Conservation (phyloP, 768 basidiomycete genomes). For the Macrolepiota fuliginosa region DNA sequence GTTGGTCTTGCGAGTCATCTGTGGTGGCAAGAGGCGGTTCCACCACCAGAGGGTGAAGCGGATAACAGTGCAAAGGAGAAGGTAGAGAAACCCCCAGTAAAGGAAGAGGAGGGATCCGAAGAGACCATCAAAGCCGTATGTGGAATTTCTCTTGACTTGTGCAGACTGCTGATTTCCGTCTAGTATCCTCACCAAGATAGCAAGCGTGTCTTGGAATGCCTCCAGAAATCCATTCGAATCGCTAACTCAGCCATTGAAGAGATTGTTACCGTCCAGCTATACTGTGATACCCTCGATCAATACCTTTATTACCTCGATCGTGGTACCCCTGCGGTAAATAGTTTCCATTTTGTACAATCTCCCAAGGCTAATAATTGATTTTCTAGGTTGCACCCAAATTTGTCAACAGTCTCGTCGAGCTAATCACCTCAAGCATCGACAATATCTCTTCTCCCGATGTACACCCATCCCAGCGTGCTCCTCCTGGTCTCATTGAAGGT, state of each 20-base stretch:
- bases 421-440: constrained; percentile 94
- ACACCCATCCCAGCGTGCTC: constrained; percentile 84
- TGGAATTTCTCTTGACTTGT: constrained; percentile 14
- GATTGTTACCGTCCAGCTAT: constrained; percentile 93
- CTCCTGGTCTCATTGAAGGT: constrained; percentile 88
- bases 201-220: constrained; percentile 95
- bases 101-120: constrained; percentile 40
- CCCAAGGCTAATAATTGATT: background rate
- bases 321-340: constrained; percentile 83
- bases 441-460: constrained; percentile 84
- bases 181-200: constrained; percentile 91
- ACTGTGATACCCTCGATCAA: constrained; percentile 93
- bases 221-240: constrained; percentile 95
- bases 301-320: constrained; percentile 97
- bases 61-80: constrained; percentile 29
- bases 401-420: constrained; percentile 92
- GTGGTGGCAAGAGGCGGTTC: constrained; percentile 89
- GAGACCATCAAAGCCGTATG: constrained; percentile 52
- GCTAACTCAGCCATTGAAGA: constrained; percentile 97
- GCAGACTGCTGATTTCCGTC: constrained; percentile 1
- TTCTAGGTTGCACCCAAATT: constrained; percentile 91
- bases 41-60: constrained; percentile 31
- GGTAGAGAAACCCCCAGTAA: constrained; percentile 34
- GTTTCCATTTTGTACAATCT: background rate
- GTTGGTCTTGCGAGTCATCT: constrained; percentile 94